Percentiles rank a stretch among this genome's conserved stretches.
phyloP scores from a whole-genome alignment of 164 flowering plant species.

The Paratinospora sagittata region DNA sequence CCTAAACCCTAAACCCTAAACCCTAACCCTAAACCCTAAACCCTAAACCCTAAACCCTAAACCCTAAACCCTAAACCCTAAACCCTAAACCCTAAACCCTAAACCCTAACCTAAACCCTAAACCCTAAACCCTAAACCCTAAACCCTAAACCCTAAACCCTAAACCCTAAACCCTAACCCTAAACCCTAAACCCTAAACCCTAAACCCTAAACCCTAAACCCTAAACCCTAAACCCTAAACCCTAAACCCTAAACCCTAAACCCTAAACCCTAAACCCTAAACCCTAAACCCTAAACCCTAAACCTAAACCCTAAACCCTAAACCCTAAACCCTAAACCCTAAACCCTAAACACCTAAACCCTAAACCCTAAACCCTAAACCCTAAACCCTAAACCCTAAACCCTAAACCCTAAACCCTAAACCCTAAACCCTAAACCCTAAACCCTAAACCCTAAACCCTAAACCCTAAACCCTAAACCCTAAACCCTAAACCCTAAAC shows the following conservation, averaged over 20 bases:
- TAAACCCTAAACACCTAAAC: conserved; percentile 16
- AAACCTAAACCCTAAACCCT: conserved; percentile 26
- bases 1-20: too few species aligned
- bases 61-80: too few species aligned
- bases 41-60: too few species aligned
- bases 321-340: conserved; percentile 21
- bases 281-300: conserved; percentile 18
- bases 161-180: too few species aligned
- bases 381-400: conserved; percentile 18
- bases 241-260: conserved; percentile 16
- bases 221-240: too few species aligned
- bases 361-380: conserved; percentile 13
- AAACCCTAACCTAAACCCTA: too few species aligned
- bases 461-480: conserved; percentile 17
- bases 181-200: too few species aligned
- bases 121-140: too few species aligned
- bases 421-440: conserved; percentile 16
- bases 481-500: conserved; percentile 15
- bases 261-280: conserved; percentile 20
- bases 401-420: conserved; percentile 18
- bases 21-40: too few species aligned
- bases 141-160: too few species aligned
- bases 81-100: too few species aligned
- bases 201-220: too few species aligned
- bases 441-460: conserved; percentile 19